Evolutionary conservation across 1,284 basidiomycete genomes (phyloP).

Genomic region (Leccinum ponderosum): DNA sequence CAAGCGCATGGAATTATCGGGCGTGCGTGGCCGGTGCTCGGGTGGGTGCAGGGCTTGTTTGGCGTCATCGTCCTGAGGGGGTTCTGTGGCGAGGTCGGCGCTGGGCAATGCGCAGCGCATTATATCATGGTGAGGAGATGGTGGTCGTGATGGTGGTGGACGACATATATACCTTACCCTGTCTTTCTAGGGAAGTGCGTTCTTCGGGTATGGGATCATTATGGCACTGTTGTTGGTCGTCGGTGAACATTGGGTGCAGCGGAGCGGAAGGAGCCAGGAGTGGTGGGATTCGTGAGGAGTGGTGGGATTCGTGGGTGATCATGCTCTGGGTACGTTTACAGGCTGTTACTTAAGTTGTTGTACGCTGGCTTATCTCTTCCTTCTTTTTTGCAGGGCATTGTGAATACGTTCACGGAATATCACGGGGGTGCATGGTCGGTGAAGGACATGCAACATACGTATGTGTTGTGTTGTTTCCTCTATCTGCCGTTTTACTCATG

Average conservation of each 20-base stretch:
- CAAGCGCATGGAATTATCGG: constrained; percentile 80
- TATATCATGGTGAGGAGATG: constrained; percentile 74
- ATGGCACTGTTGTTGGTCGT: constrained; percentile 83
- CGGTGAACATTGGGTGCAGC: constrained; percentile 81
- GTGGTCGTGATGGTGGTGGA: neutral
- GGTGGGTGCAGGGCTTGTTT: constrained; percentile 86
- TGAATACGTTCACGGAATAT: constrained; percentile 96
- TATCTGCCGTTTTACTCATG: neutral
- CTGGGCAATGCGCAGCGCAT: constrained; percentile 87
- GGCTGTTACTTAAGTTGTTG: neutral
- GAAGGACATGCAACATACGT: constrained; percentile 96
- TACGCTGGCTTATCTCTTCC: neutral
- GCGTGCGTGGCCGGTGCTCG: constrained; percentile 83
- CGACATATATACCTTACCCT: neutral
- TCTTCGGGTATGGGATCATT: constrained; percentile 85
- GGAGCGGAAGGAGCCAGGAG: constrained; percentile 77
- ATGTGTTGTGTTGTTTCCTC: constrained; percentile 30
- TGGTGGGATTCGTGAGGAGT: constrained; percentile 92
- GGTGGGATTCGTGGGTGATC: no score
- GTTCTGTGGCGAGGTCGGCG: constrained; percentile 68
- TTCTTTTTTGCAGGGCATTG: constrained; percentile 36
- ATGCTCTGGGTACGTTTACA: constrained; percentile 72
- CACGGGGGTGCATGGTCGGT: constrained; percentile 80
- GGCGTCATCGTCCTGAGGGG: constrained; percentile 65
- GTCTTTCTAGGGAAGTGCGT: constrained; percentile 62